A percentile compares a stretch with the other conserved stretches of the same genome.
Conservation (phyloP, 257 asterid species). For the Primulina huaijiensis region DNA sequence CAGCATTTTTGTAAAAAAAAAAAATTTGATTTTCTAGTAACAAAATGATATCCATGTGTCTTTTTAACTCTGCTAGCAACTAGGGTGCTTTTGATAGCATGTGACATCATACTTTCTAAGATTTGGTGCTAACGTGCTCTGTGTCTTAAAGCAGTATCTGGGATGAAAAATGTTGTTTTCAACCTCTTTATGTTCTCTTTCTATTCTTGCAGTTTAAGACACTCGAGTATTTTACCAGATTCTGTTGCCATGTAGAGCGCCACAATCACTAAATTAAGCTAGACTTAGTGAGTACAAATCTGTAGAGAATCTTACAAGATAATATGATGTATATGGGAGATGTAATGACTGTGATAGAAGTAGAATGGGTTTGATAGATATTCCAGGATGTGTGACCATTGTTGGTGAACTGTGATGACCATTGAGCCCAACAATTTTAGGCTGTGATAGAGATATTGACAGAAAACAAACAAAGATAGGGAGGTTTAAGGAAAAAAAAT, state of each 20-base stretch:
- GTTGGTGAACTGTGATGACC: neutral
- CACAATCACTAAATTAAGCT: conserved; percentile 7
- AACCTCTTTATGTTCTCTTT: neutral
- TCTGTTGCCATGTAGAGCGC: conserved; percentile 7
- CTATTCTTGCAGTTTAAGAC: conserved; percentile 6
- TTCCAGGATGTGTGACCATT: conserved; percentile 1
- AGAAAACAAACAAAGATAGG: neutral
- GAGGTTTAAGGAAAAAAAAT: neutral
- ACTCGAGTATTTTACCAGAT: neutral
- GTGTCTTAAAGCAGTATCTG: conserved; percentile 19
- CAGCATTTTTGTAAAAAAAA: no score
- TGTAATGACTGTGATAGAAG: neutral
- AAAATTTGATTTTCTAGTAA: no score
- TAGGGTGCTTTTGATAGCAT: conserved; percentile 16
- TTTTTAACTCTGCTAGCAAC: conserved; percentile 18
- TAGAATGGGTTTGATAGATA: neutral
- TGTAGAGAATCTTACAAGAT: conserved; percentile 7
- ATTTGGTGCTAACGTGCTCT: conserved; percentile 11
- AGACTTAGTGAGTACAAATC: neutral
- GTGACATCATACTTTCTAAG: conserved; percentile 22
- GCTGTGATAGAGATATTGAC: neutral
- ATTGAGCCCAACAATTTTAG: conserved; percentile 7
- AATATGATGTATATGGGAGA: conserved; percentile 3
- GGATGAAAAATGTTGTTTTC: neutral
- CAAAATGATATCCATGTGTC: neutral